Evolutionary conservation across 495 filamentous ascomycete genomes (phyloP).

Genomic region (Xylaria sp.): DNA sequence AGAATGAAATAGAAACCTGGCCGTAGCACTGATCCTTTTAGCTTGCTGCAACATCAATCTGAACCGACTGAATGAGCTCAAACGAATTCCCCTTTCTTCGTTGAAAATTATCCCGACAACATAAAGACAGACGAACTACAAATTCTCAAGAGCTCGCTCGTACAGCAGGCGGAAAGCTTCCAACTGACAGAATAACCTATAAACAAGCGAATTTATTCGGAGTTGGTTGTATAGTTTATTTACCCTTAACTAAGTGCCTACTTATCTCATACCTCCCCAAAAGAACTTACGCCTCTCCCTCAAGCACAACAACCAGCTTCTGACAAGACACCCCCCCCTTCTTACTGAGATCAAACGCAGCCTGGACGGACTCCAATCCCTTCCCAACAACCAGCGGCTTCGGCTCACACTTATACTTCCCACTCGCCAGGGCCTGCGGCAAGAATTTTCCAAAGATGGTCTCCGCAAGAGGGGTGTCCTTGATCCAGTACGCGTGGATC

Average conservation of each 20-base stretch:
- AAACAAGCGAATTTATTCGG: background rate
- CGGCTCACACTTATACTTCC: slow-evolving; percentile 31
- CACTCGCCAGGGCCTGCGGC: slow-evolving; percentile 31
- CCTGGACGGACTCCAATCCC: slow-evolving; percentile 36
- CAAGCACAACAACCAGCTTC: slow-evolving; percentile 38
- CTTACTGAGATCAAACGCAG: slow-evolving; percentile 32
- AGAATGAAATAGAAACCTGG: background rate
- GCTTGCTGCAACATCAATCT: too few species aligned
- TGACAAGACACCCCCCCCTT: slow-evolving; percentile 29
- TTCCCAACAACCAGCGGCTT: slow-evolving; percentile 35
- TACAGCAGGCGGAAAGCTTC: background rate
- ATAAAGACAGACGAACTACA: background rate
- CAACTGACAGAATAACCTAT: background rate
- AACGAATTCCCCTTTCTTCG: background rate
- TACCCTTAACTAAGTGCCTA: too few species aligned
- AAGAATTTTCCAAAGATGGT: slow-evolving; percentile 33
- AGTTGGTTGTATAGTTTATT: background rate
- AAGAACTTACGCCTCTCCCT: background rate
- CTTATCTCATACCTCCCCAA: background rate
- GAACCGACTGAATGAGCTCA: too few species aligned
- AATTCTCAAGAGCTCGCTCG: background rate
- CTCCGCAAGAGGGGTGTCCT: slow-evolving; percentile 35
- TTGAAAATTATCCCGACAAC: background rate
- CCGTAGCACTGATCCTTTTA: too few species aligned
- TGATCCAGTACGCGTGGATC: slow-evolving; percentile 31